These are phyloP conservation scores for Globisporangium spiculum DNA, from an alignment of 352 stramenopile genomes.

Conservation along the genomic window DNA sequence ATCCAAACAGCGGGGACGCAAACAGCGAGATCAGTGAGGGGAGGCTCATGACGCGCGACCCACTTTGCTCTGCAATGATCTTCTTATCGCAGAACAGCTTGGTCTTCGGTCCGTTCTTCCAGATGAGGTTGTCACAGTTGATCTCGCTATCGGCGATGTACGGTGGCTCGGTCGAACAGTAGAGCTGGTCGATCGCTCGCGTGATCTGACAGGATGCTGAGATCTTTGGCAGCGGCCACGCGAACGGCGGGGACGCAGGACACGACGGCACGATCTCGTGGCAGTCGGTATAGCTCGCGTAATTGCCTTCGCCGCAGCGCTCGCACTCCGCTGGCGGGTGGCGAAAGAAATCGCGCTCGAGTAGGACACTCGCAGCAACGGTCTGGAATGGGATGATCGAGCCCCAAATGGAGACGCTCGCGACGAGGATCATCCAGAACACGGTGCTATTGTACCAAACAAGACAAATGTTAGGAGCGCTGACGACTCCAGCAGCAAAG, in stretches of 20 bases:
- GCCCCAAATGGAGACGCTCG: constrained; percentile 76
- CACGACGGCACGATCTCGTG: constrained; percentile 33
- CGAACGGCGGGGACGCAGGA: constrained; percentile 31
- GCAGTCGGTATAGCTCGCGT: constrained; percentile 47
- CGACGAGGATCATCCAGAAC: constrained; percentile 75
- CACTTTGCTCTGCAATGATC: constrained; percentile 35
- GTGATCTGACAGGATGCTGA: constrained; percentile 33
- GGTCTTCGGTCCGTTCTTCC: constrained; percentile 35
- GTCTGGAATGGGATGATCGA: constrained; percentile 86
- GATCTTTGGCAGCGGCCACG: constrained; percentile 41
- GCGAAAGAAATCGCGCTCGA: constrained; percentile 70
- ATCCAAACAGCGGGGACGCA: constrained; percentile 71
- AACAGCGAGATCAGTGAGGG: constrained; percentile 75
- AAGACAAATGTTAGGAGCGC: background rate
- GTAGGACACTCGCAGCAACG: constrained; percentile 67
- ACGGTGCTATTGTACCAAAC: constrained; percentile 20
- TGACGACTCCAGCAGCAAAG: background rate
- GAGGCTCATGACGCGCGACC: constrained; percentile 65
- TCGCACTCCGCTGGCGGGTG: constrained; percentile 25
- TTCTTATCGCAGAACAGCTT: constrained; percentile 40
- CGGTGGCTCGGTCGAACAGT: constrained; percentile 28
- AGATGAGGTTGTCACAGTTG: constrained; percentile 41
- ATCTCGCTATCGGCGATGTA: constrained; percentile 43
- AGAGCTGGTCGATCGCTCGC: constrained; percentile 30
- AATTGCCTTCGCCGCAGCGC: constrained; percentile 36